phyloP scores from a whole-genome alignment of 768 basidiomycete species.

The Russula virescens region DNA sequence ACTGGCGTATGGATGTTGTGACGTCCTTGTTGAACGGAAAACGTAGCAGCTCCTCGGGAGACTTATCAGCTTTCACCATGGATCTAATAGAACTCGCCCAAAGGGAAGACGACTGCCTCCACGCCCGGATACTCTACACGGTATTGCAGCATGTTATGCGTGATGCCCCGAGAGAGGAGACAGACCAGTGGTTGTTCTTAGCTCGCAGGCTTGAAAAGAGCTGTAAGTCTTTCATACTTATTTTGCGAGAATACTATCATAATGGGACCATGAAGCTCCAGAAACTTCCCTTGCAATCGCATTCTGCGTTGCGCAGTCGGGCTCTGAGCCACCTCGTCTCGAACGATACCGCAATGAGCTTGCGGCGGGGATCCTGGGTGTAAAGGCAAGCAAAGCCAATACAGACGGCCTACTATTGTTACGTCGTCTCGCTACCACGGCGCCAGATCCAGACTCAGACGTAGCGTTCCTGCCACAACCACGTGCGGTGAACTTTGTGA shows the following conservation, averaged over 20 bases:
- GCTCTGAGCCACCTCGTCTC: constrained; percentile 64
- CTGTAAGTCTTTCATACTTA: constrained; percentile 39
- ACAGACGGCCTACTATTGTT: constrained; percentile 64
- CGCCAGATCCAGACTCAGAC: constrained; percentile 75
- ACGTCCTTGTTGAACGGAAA: constrained; percentile 32
- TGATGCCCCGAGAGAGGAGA: constrained; percentile 56
- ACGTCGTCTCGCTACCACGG: constrained; percentile 61
- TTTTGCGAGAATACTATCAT: not conserved
- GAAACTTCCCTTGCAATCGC: constrained; percentile 63
- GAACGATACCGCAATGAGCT: constrained; percentile 86
- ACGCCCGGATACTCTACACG: constrained; percentile 52
- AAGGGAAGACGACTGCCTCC: constrained; percentile 43
- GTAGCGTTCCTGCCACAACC: constrained; percentile 79
- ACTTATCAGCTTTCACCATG: constrained; percentile 31
- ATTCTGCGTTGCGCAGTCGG: constrained; percentile 51
- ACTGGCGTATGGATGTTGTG: constrained; percentile 46
- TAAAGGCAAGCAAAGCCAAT: constrained; percentile 57
- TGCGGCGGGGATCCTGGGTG: constrained; percentile 70
- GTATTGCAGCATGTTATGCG: constrained; percentile 57
- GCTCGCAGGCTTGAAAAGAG: constrained; percentile 57
- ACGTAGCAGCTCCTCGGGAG: constrained; percentile 21
- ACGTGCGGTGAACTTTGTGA: constrained; percentile 81
- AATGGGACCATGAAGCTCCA: constrained; percentile 45
- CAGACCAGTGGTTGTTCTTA: constrained; percentile 71
- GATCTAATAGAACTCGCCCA: constrained; percentile 32